These are phyloP conservation scores for Monosporozyma solicola DNA, from an alignment of 805 yeast species.

Conservation along the genomic window DNA sequence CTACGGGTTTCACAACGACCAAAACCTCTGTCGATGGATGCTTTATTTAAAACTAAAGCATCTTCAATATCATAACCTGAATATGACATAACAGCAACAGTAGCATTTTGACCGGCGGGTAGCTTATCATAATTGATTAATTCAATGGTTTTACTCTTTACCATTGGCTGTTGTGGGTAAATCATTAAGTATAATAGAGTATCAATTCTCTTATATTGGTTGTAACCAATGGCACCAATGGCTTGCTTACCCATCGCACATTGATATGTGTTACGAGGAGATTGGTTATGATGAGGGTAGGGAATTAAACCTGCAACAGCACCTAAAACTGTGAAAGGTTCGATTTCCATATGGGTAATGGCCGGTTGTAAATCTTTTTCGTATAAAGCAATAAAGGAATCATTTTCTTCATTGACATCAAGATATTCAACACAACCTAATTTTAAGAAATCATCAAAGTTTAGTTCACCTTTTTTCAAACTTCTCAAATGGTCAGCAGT, in stretches of 20 bases:
- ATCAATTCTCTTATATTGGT: constrained; percentile 92
- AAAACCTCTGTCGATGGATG: constrained; percentile 92
- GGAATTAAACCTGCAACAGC: constrained; percentile 98
- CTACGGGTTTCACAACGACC: constrained; percentile 95
- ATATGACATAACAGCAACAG: constrained; percentile 98
- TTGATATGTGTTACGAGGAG: constrained; percentile 98
- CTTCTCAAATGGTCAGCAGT: constrained; percentile 56
- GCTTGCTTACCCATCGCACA: constrained; percentile 99
- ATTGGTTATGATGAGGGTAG: constrained; percentile 98
- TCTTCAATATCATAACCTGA: constrained; percentile 99
- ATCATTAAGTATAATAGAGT: constrained; percentile 90
- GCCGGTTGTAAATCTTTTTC: constrained; percentile 51
- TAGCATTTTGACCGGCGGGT: constrained; percentile 98
- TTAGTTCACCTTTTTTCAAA: constrained; percentile 61
- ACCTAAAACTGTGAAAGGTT: constrained; percentile 95
- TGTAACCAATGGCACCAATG: constrained; percentile 97
- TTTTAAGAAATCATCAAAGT: constrained; percentile 82
- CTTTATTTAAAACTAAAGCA: constrained; percentile 88
- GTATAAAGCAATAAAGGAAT: constrained; percentile 82
- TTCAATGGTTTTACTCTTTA: constrained; percentile 93
- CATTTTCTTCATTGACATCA: constrained; percentile 97
- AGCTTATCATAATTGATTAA: constrained; percentile 89
- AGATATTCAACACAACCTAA: constrained; percentile 88
- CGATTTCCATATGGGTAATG: constrained; percentile 89
- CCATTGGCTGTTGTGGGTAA: constrained; percentile 99